Conservation (phyloP, 148 eudicot genomes). For the Oxyria digyna region DNA sequence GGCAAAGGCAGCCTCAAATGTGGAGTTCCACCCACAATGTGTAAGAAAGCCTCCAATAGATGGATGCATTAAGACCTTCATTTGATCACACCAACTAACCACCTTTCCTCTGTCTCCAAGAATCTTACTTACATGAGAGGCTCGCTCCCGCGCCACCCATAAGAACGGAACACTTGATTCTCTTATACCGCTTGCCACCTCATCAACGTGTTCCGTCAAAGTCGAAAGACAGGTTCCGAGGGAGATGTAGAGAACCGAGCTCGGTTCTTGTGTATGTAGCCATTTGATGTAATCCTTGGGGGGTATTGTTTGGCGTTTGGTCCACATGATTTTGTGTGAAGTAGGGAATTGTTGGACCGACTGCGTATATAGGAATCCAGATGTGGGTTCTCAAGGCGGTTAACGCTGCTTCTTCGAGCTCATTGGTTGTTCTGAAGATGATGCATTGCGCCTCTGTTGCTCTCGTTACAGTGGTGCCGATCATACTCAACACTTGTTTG, state of each 20-base stretch:
- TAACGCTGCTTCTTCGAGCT: neutral
- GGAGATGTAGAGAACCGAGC: too few species aligned
- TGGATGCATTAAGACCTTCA: constrained; percentile 23
- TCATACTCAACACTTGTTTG: neutral
- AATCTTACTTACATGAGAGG: too few species aligned
- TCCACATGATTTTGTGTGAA: too few species aligned
- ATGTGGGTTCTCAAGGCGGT: too few species aligned
- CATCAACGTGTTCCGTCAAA: constrained; percentile 24
- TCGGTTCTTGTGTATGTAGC: too few species aligned
- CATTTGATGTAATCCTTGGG: too few species aligned
- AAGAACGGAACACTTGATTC: constrained; percentile 16
- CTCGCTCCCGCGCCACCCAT: constrained; percentile 9
- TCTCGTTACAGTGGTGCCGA: neutral
- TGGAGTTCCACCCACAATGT: constrained; percentile 24
- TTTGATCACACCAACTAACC: constrained; percentile 37
- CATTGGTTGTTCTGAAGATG: neutral
- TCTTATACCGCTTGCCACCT: constrained; percentile 17
- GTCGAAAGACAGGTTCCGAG: constrained; percentile 20
- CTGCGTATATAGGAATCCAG: too few species aligned
- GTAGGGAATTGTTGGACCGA: too few species aligned
- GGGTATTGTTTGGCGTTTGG: too few species aligned
- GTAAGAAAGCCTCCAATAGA: neutral
- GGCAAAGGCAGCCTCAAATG: constrained; percentile 18
- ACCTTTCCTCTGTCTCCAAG: neutral
- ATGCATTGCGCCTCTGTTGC: neutral